Base-by-base conservation (phyloP, 2,329 filamentous ascomycete genomes). In the Chalaropsis ovoidea region DNA sequence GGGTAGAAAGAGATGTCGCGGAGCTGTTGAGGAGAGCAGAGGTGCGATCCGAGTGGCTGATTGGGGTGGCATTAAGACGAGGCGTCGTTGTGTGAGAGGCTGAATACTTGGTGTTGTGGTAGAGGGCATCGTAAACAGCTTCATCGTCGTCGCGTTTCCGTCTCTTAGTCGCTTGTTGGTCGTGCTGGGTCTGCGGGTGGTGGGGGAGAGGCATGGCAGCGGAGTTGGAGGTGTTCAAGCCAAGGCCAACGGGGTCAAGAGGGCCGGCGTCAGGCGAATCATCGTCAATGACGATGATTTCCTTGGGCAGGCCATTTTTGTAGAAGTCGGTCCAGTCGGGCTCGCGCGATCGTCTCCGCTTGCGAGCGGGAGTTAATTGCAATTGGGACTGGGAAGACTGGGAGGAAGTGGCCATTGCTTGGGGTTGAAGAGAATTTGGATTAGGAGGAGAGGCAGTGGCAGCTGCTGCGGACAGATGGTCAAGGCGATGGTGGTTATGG, bases 11-110 rank as follows among this genome's bases (percentile, higher is more conserved):
- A 4, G 93, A 97, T 0, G 94, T 96, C 4, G 91, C 86, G 54
- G 93, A 93, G 0, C 92, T 96, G 2, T 90, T 94, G 72, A 93
- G 86, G 66, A 92, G 79, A 54, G 84, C 82, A 17, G 90, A 94
- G 41, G 88, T 88, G 69, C 90, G 85, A 75, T 93, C 90, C 3
- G 90, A 95, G 65, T 86, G 81, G 56, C 88, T 87, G 64, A 83
- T 86, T 15, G 83, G 82, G 15, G 84, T 84, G 58, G 82, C 81
- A 69, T 86, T 82, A 71, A 87, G 85, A 68, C 85, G 83, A 62
- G 88, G 86, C 35, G 87, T 87, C 72, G 88, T 84, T 66, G 88
- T 84, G 70, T 86, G 86, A 3, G 90, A 92, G 65, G 73, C 76
- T 74, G 86, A 88, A 52, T 84, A 83, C 70, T 74, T 84, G 76